Evolutionary conservation across 1,284 basidiomycete species (phyloP).

Genomic region (Cutaneotrichosporon sp.): DNA sequence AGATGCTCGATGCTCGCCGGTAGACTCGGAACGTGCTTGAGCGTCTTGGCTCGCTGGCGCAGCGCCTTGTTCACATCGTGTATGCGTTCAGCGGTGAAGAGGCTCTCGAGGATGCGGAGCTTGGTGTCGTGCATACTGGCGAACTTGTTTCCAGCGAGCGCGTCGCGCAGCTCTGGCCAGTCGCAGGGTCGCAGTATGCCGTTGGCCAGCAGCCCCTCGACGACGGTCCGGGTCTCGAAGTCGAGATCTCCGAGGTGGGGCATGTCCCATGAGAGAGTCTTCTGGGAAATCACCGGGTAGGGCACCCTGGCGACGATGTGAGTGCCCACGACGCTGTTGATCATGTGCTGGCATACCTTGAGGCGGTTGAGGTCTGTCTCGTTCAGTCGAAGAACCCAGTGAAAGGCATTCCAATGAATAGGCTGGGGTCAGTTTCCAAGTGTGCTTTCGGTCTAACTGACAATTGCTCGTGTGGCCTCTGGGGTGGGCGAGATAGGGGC

Average conservation of each 20-base stretch:
- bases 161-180: slow-evolving; percentile 17
- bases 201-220: slow-evolving; percentile 46
- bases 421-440: slow-evolving; percentile 25
- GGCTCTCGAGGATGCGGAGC: slow-evolving; percentile 37
- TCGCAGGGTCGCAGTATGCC: slow-evolving; percentile 38
- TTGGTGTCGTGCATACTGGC: slow-evolving; percentile 23
- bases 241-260: slow-evolving; percentile 24
- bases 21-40: not conserved
- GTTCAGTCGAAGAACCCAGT: slow-evolving; percentile 33
- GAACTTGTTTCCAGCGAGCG: slow-evolving; percentile 16
- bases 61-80: slow-evolving; percentile 17
- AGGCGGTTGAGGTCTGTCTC: slow-evolving; percentile 14
- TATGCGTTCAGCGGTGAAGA: slow-evolving; percentile 43
- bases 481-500: slow-evolving; percentile 34
- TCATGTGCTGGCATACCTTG: slow-evolving; percentile 16
- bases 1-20: slow-evolving; percentile 31
- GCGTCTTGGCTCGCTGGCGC: not conserved
- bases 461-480: slow-evolving; percentile 31
- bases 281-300: not conserved
- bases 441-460: slow-evolving; percentile 9
- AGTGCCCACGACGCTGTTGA: not conserved
- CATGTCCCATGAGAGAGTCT: not conserved
- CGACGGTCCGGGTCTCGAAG: slow-evolving; percentile 37
- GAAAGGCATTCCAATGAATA: slow-evolving; percentile 39
- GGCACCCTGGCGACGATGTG: not conserved